Evolutionary conservation across 108 stramenopile genomes (phyloP), one percentile per base, ranked within the genome.

Genomic region (Licmophora abbreviata): DNA sequence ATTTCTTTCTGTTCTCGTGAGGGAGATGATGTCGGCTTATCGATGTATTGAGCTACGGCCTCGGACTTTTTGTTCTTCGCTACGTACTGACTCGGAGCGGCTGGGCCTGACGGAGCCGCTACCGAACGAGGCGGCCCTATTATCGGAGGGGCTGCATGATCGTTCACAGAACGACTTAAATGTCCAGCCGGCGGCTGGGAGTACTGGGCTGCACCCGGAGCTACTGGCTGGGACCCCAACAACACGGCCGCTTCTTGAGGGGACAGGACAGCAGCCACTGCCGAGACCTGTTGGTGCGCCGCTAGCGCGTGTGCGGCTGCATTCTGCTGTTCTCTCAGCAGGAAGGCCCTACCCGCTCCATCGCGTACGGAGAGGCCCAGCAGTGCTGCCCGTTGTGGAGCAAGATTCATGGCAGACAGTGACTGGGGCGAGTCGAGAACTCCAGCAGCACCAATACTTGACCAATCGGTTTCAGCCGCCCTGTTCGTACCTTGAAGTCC

Each of bases 311-410:
- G 32, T 29, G 59, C 42, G 33, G 68, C 74, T 18, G 59, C 63
- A 40, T 60, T 49, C 18, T 73, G 68, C 32, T 76, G 74, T 29
- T 66, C 64, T n/a, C 52, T 51, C 26, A 62, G 46, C 17, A 76
- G 31, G 61, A 62, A 56, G 8, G 72, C 56, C 37, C 61, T 58
- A 0, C 64, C 64, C 0, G 60, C 36, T 27, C 61, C 29, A 30
- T 62, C 51, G 8, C 44, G 22, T 2, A 25, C 44, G 7, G 43
- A n/a, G 8, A 44, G 8, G 7, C 17, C n/a, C 23, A 46, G 18
- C n/a, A 46, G 20, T 14, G 44, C 44, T 26, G 44, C 44, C 9
- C 25, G 44, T n/a, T 21, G 44, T 11, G 3, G 44, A 46, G 3
- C 14, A 24, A 46, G 15, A 46, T 6, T 26, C 44, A 46, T 25